Conservation (phyloP, 2,329 filamentous ascomycete genomes). For the Arachnopeziza araneosa region DNA sequence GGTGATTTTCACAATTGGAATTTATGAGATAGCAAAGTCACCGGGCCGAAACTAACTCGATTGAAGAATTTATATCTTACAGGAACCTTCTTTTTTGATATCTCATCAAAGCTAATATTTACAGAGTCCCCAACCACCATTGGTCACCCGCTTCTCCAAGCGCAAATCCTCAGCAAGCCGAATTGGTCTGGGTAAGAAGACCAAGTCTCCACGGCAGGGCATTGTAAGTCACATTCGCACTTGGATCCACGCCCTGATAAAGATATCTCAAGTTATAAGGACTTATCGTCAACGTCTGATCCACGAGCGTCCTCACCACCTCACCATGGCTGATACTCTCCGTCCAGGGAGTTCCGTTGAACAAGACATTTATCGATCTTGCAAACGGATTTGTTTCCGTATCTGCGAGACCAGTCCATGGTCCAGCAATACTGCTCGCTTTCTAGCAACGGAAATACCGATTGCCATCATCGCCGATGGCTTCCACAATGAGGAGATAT, state of each 20-base stretch:
- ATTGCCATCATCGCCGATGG: constrained; percentile 29
- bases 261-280: constrained; percentile 32
- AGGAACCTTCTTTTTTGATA: too few relatives aligned
- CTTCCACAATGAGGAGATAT: constrained; percentile 37
- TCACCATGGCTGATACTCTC: constrained; percentile 32
- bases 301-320: constrained; percentile 30
- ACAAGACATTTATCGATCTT: constrained; percentile 32
- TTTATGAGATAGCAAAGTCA: too few relatives aligned
- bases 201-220: constrained; percentile 34
- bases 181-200: constrained; percentile 15
- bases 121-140: too few relatives aligned
- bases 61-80: too few relatives aligned
- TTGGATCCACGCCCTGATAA: constrained; percentile 36
- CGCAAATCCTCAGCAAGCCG: not conserved
- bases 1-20: too few relatives aligned
- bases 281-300: constrained; percentile 34
- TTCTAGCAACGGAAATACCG: constrained; percentile 39
- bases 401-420: constrained; percentile 32
- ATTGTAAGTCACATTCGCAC: constrained; percentile 31
- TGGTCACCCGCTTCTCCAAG: too few relatives aligned
- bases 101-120: too few relatives aligned
- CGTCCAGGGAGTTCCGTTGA: constrained; percentile 33
- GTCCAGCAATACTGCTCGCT: constrained; percentile 27
- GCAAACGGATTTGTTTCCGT: constrained; percentile 35
- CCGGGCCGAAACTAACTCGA: too few relatives aligned